phyloP scores from a whole-genome alignment of 1,139 yeast genomes.

The Magnusiomyces tetraspermus region DNA sequence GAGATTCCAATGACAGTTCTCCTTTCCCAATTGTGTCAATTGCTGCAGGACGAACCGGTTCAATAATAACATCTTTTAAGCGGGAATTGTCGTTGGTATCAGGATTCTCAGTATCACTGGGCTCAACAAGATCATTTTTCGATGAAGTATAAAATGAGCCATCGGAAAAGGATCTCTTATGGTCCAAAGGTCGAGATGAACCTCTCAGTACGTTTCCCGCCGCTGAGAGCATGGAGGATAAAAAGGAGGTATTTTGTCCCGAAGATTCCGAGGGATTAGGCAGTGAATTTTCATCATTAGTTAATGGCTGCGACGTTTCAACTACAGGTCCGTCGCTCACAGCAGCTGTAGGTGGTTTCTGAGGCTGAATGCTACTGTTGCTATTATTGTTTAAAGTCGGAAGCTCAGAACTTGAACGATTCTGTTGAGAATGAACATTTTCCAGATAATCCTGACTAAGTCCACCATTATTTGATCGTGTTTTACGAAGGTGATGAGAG shows the following conservation, averaged over 20 bases:
- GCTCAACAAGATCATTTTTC: slow-evolving; percentile 6
- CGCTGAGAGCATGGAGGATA: slow-evolving; percentile 25
- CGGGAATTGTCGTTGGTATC: slow-evolving; percentile 8
- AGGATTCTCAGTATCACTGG: slow-evolving; percentile 14
- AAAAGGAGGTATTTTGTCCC: slow-evolving; percentile 18
- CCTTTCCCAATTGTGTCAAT: slow-evolving; percentile 66
- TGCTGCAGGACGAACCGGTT: slow-evolving; percentile 41
- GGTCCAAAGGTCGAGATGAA: slow-evolving; percentile 16
- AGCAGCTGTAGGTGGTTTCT: neutral
- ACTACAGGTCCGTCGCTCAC: neutral
- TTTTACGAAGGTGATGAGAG: neutral
- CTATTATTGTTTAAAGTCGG: no score
- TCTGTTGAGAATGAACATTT: neutral
- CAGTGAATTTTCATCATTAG: neutral
- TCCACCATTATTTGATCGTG: neutral
- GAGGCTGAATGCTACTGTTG: neutral
- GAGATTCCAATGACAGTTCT: slow-evolving; percentile 50
- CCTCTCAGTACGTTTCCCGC: slow-evolving; percentile 26
- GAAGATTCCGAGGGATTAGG: neutral
- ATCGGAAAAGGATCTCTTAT: slow-evolving; percentile 15
- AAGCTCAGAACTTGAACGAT: no score
- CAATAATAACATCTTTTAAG: slow-evolving; percentile 41
- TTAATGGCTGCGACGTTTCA: neutral
- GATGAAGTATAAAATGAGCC: slow-evolving; percentile 16
- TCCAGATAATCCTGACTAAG: neutral